phyloP scores from a whole-genome alignment of 1,284 basidiomycete genomes.

The Puccinia coronata region DNA sequence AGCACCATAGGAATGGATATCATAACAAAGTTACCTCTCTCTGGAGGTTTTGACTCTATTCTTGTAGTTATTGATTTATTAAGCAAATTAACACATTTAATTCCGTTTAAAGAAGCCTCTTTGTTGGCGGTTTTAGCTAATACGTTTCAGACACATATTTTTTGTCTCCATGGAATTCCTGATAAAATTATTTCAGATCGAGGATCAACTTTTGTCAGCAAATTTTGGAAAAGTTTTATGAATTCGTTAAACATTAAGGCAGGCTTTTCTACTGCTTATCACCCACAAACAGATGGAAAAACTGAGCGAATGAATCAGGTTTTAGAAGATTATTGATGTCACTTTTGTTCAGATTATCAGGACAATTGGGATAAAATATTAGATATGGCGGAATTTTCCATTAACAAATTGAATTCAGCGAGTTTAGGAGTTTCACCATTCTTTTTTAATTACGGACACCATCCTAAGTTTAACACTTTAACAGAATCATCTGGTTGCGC shows the following conservation, averaged over 20 bases:
- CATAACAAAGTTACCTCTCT: conserved; percentile 61
- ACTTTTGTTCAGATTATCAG: conserved; percentile 30
- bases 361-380: no score
- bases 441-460: conserved; percentile 9
- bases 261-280: conserved; percentile 13
- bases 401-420: not conserved
- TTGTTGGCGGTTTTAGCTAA: not conserved
- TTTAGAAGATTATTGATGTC: not conserved
- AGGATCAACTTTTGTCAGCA: not conserved
- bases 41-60: conserved; percentile 60
- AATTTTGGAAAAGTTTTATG: not conserved
- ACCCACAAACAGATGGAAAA: no score
- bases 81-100: conserved; percentile 61
- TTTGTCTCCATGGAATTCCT: not conserved
- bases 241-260: not conserved
- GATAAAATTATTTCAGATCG: not conserved
- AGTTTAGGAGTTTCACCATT: conserved; percentile 10
- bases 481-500: not conserved
- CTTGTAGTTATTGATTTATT: conserved; percentile 61
- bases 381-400: conserved; percentile 57
- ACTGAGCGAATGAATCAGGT: conserved; percentile 32
- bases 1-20: conserved; percentile 62
- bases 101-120: not conserved
- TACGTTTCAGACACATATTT: not conserved
- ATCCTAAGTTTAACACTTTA: not conserved